Conservation (phyloP, 352 stramenopile species). For the Phytopythium oedochilum region DNA sequence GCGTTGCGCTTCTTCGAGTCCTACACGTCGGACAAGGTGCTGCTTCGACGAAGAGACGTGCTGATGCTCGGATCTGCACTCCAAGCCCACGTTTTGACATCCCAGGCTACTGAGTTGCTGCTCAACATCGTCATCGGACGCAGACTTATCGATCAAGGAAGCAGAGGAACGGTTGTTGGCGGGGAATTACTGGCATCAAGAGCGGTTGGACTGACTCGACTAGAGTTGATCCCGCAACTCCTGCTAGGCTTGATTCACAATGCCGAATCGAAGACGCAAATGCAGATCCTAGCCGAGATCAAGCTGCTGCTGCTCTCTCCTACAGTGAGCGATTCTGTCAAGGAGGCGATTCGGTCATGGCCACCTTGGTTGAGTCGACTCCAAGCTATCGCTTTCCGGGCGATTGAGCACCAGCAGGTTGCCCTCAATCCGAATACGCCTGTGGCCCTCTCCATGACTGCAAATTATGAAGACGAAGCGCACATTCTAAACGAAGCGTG, state of each 20-base stretch:
- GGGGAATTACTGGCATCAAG: not conserved
- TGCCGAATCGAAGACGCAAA: constrained; percentile 46
- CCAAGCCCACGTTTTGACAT: constrained; percentile 47
- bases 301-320: constrained; percentile 35
- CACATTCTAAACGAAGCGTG: constrained; percentile 53
- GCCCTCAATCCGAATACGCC: not conserved
- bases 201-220: constrained; percentile 10
- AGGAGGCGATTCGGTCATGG: constrained; percentile 74
- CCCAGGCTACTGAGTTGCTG: constrained; percentile 38
- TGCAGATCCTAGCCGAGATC: constrained; percentile 50
- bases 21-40: constrained; percentile 62
- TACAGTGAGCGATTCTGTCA: constrained; percentile 39
- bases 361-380: constrained; percentile 58
- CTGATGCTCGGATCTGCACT: constrained; percentile 55
- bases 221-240: constrained; percentile 53
- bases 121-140: constrained; percentile 62
- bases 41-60: constrained; percentile 52
- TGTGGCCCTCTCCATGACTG: not conserved
- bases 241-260: constrained; percentile 45
- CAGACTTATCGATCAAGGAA: constrained; percentile 6
- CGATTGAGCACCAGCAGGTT: constrained; percentile 9
- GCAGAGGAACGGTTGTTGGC: not conserved
- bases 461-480: constrained; percentile 14
- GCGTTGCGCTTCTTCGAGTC: constrained; percentile 63
- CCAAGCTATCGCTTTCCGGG: constrained; percentile 22